These are phyloP conservation scores for Aphanomyces astaci DNA, from an alignment of 352 stramenopile genomes.

Conservation along the genomic window DNA sequence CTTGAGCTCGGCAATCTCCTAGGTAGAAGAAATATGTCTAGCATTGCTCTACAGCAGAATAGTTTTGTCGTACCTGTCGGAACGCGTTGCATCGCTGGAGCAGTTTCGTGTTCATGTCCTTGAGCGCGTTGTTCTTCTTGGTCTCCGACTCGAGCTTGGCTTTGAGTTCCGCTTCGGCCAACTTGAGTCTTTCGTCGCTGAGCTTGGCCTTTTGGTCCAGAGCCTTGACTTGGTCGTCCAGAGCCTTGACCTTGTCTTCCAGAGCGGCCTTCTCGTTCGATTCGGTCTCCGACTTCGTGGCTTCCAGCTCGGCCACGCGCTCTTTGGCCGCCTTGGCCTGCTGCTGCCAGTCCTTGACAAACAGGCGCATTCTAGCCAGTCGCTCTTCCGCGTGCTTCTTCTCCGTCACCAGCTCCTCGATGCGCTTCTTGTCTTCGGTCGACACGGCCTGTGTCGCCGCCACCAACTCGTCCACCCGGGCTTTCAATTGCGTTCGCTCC, in stretches of 20 bases:
- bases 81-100: constrained; percentile 59
- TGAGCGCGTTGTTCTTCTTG: constrained; percentile 58
- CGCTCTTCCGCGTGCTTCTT: constrained; percentile 57
- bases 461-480: constrained; percentile 42
- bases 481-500: constrained; percentile 45
- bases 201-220: constrained; percentile 35
- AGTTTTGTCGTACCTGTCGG: neutral
- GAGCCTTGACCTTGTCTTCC: neutral
- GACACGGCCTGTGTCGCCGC: neutral
- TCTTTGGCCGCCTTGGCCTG: neutral
- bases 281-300: constrained; percentile 42
- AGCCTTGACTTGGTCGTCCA: constrained; percentile 35
- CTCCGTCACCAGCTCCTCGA: constrained; percentile 40
- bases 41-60: neutral
- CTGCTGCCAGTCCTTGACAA: constrained; percentile 74
- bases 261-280: constrained; percentile 47
- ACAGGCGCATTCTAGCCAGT: constrained; percentile 64
- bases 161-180: constrained; percentile 39
- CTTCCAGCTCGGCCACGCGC: constrained; percentile 10
- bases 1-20: constrained; percentile 71
- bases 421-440: constrained; percentile 25
- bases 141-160: constrained; percentile 51
- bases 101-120: constrained; percentile 62
- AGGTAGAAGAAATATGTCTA: no score
- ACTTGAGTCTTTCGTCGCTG: constrained; percentile 13